Evolutionary conservation across 768 basidiomycete species (phyloP).

Genomic region (Pleurotus djamor): DNA sequence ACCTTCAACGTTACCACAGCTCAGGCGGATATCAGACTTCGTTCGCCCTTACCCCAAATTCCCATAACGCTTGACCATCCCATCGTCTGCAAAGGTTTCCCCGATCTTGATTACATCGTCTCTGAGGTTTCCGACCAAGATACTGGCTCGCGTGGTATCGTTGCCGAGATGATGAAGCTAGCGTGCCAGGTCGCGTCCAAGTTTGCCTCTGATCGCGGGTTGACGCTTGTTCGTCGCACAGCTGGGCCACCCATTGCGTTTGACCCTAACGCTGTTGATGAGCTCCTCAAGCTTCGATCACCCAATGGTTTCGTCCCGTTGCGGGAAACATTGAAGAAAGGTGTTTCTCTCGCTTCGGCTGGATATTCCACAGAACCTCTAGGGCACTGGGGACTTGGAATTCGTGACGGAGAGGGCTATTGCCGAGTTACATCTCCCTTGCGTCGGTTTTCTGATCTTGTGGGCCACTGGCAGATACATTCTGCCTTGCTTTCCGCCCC

Average conservation of each 20-base stretch:
- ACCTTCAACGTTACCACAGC: conserved; percentile 20
- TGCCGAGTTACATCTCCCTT: conserved; percentile 83
- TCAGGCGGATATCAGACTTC: conserved; percentile 21
- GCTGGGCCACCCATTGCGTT: conserved; percentile 26
- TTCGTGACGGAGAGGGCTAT: conserved; percentile 80
- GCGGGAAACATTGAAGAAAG: conserved; percentile 26
- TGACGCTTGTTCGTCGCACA: conserved; percentile 66
- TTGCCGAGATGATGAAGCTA: conserved; percentile 82
- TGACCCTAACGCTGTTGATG: conserved; percentile 24
- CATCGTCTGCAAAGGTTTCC: conserved; percentile 48
- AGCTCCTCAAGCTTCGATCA: conserved; percentile 49
- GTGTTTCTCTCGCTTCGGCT: conserved; percentile 30
- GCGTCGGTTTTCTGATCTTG: conserved; percentile 78
- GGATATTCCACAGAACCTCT: conserved; percentile 51
- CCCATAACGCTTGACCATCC: conserved; percentile 16
- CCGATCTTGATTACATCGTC: conserved; percentile 44
- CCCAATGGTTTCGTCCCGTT: conserved; percentile 40
- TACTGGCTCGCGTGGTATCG: conserved; percentile 48
- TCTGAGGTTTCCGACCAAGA: conserved; percentile 16
- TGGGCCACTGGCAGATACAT: conserved; percentile 95
- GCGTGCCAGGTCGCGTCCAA: conserved; percentile 75
- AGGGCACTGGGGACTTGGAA: conserved; percentile 67
- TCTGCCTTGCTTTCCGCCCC: conserved; percentile 50
- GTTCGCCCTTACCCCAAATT: conserved; percentile 19
- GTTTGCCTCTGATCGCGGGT: conserved; percentile 55